Conservation (phyloP, 257 asterid species). For the Fraxinus cuspidata region DNA sequence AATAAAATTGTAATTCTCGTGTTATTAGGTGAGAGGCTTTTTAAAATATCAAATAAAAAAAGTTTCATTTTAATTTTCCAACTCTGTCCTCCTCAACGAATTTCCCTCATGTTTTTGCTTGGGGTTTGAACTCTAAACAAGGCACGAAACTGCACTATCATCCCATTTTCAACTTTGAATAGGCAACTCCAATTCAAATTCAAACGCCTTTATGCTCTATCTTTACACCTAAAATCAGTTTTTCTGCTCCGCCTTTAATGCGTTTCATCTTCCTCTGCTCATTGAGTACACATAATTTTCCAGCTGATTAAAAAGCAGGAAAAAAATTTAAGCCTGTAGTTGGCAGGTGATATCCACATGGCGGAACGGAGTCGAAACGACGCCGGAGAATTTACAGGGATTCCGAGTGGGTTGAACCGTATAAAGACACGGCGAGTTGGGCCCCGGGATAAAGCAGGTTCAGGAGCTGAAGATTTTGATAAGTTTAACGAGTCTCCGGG, state of each 20-base stretch:
- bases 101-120: not conserved
- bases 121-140: constrained; percentile 11
- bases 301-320: constrained; percentile 5
- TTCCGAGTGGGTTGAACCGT: constrained; percentile 93
- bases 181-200: constrained; percentile 33
- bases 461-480: constrained; percentile 52
- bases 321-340: constrained; percentile 3
- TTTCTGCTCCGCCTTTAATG: constrained; percentile 22
- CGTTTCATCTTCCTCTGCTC: not conserved
- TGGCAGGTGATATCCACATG: constrained; percentile 36
- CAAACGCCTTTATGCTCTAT: constrained; percentile 13
- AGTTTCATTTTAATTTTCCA: not conserved
- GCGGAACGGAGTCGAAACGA: constrained; percentile 60
- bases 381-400: constrained; percentile 43
- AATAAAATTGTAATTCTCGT: too few relatives aligned
- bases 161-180: not conserved
- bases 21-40: too few relatives aligned
- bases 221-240: not conserved
- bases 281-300: not conserved
- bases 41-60: too few relatives aligned
- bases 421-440: constrained; percentile 64
- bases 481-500: constrained; percentile 56
- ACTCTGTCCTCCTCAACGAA: not conserved
- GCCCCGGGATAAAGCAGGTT: constrained; percentile 41
- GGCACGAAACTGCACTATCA: not conserved